These are phyloP conservation scores for Didymosphaeria variabile DNA, from an alignment of 2,329 filamentous ascomycete species.

Conservation along the genomic window DNA sequence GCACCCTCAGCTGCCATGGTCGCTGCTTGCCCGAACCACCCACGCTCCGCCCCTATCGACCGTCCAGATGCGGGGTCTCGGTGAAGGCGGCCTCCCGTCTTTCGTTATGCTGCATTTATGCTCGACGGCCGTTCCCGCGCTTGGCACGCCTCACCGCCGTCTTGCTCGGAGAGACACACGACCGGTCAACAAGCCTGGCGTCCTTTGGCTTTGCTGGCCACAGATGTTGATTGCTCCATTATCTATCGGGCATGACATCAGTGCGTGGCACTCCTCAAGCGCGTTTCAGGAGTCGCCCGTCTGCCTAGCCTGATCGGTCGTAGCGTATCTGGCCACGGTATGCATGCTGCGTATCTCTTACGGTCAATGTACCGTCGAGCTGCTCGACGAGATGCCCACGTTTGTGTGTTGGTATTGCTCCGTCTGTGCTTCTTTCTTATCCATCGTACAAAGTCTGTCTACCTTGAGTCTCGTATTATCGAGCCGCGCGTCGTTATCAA, in stretches of 20 bases:
- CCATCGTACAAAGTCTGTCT: background rate
- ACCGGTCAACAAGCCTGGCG: constrained; percentile 1
- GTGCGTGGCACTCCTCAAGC: constrained; percentile 1
- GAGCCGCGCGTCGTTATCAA: background rate
- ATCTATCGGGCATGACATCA: constrained; percentile 11
- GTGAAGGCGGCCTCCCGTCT: constrained; percentile 3
- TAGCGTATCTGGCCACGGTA: constrained; percentile 1
- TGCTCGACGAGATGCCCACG: background rate
- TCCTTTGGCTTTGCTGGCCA: background rate
- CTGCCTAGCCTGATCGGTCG: constrained; percentile 1
- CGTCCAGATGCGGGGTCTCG: constrained; percentile 12
- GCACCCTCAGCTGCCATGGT: constrained; percentile 6
- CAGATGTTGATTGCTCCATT: background rate
- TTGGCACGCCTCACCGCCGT: constrained; percentile 13
- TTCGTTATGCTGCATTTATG: background rate
- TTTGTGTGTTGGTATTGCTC: background rate
- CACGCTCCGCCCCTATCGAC: constrained; percentile 13
- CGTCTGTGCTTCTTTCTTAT: background rate
- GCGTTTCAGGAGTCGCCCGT: constrained; percentile 9
- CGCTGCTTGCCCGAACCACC: constrained; percentile 11
- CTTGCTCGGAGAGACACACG: background rate
- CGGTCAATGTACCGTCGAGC: background rate
- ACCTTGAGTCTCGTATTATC: background rate
- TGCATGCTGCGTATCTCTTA: background rate
- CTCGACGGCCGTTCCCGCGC: constrained; percentile 1